Conservation (phyloP, 2,329 filamentous ascomycete species). For the Grosmannia clavigera region DNA sequence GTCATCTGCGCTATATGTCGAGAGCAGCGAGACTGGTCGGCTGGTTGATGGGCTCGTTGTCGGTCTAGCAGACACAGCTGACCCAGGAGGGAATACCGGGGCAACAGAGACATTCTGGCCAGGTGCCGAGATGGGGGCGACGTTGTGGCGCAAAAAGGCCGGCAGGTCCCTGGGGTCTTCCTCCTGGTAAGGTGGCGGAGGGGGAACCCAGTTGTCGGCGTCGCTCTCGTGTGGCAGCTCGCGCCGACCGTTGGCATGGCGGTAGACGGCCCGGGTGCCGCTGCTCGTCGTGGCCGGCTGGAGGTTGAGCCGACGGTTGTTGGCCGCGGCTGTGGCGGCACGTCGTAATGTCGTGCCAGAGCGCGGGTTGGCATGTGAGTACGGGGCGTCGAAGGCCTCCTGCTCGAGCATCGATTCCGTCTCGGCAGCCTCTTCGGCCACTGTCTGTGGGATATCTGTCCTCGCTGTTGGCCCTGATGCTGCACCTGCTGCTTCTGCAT, state of each 20-base stretch:
- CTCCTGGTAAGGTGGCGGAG: conserved; percentile 67
- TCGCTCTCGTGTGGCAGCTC: conserved; percentile 78
- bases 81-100: too few species aligned
- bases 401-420: conserved; percentile 35
- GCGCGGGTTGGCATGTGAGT: conserved; percentile 59
- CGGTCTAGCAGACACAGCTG: too few species aligned
- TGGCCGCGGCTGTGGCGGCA: conserved; percentile 64
- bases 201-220: conserved; percentile 79
- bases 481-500: not conserved
- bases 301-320: conserved; percentile 54
- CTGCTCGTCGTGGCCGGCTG: conserved; percentile 40
- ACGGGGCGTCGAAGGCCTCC: conserved; percentile 55
- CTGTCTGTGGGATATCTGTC: not conserved
- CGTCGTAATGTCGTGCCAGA: conserved; percentile 58
- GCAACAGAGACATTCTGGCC: too few species aligned
- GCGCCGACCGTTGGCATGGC: conserved; percentile 54
- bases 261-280: conserved; percentile 45
- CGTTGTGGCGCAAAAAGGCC: conserved; percentile 38
- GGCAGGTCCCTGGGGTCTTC: conserved; percentile 47
- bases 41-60: conserved; percentile 1
- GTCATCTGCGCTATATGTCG: not conserved
- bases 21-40: not conserved
- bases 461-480: not conserved
- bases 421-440: conserved; percentile 26
- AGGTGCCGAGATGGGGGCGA: conserved; percentile 10